Evolutionary conservation across 2,329 filamentous ascomycete genomes (phyloP).

Genomic region (Exophiala dermatitidis): DNA sequence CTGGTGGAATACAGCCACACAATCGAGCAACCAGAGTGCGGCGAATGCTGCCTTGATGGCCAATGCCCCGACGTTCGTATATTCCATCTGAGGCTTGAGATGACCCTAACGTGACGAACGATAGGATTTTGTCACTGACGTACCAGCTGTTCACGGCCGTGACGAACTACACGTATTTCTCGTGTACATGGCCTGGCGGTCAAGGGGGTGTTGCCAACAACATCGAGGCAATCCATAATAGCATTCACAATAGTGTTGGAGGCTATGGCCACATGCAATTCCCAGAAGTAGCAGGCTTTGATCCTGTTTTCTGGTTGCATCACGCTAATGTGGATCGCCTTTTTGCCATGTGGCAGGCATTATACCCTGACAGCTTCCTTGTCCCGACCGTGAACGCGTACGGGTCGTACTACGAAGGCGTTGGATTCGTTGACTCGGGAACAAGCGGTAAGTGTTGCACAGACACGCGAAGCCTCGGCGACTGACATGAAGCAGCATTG

Average conservation of each 20-base stretch:
- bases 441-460: slow-evolving; percentile 18
- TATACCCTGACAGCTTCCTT: slow-evolving; percentile 57
- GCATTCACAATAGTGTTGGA: slow-evolving; percentile 49
- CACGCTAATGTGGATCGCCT: slow-evolving; percentile 68
- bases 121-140: slow-evolving; percentile 18
- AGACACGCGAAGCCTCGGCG: slow-evolving; percentile 2
- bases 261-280: slow-evolving; percentile 60
- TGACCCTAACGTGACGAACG: too few species aligned
- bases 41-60: slow-evolving; percentile 20
- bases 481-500: slow-evolving; percentile 28
- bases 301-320: slow-evolving; percentile 72
- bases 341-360: slow-evolving; percentile 67
- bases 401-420: slow-evolving; percentile 46
- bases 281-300: slow-evolving; percentile 66
- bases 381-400: slow-evolving; percentile 42
- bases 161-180: slow-evolving; percentile 28
- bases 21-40: slow-evolving; percentile 20
- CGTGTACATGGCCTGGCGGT: slow-evolving; percentile 18
- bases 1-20: slow-evolving; percentile 14
- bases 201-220: slow-evolving; percentile 14
- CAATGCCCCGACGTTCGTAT: slow-evolving; percentile 19
- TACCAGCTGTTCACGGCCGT: slow-evolving; percentile 30
- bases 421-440: slow-evolving; percentile 18
- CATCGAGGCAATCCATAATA: slow-evolving; percentile 43
- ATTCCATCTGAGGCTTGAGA: neutral